These are phyloP conservation scores for Emmonsiellopsis sp. DNA, from an alignment of 2,329 filamentous ascomycete species.

Conservation along the genomic window DNA sequence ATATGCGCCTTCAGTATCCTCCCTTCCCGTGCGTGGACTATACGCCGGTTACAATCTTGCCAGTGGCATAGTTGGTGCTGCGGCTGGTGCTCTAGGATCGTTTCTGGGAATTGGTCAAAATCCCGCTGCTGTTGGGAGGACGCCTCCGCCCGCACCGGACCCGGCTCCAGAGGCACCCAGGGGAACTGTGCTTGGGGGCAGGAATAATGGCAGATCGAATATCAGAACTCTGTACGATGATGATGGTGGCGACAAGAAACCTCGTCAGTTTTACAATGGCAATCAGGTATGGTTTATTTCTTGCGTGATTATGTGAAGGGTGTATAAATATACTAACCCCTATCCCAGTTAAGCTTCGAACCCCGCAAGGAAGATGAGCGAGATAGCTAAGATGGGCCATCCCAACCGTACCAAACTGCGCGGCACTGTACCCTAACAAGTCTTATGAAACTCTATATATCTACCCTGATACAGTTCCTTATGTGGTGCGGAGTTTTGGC, in stretches of 20 bases:
- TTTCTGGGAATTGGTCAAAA: constrained; percentile 33
- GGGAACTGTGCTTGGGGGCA: constrained; percentile 9
- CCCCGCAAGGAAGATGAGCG: constrained; percentile 53
- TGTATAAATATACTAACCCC: neutral
- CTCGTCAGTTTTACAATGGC: constrained; percentile 75
- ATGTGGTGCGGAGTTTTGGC: neutral
- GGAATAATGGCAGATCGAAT: constrained; percentile 21
- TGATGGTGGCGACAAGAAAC: constrained; percentile 44
- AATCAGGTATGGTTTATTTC: constrained; percentile 59
- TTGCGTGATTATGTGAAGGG: too few species aligned
- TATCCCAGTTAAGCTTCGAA: constrained; percentile 55
- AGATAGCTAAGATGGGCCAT: constrained; percentile 20
- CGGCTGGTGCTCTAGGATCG: constrained; percentile 34
- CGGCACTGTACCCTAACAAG: too few species aligned
- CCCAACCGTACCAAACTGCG: too few species aligned
- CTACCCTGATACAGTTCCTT: neutral
- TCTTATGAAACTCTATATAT: too few species aligned
- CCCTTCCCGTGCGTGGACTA: constrained; percentile 32
- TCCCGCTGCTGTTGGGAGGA: constrained; percentile 9
- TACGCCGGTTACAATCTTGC: constrained; percentile 33
- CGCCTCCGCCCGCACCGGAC: constrained; percentile 1
- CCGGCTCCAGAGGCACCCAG: constrained; percentile 4
- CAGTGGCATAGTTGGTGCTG: constrained; percentile 33
- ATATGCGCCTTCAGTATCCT: constrained; percentile 37
- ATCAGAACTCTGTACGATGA: constrained; percentile 47